These are phyloP conservation scores for Chaetomium cochliodes DNA, from an alignment of 495 filamentous ascomycete genomes.

Conservation along the genomic window DNA sequence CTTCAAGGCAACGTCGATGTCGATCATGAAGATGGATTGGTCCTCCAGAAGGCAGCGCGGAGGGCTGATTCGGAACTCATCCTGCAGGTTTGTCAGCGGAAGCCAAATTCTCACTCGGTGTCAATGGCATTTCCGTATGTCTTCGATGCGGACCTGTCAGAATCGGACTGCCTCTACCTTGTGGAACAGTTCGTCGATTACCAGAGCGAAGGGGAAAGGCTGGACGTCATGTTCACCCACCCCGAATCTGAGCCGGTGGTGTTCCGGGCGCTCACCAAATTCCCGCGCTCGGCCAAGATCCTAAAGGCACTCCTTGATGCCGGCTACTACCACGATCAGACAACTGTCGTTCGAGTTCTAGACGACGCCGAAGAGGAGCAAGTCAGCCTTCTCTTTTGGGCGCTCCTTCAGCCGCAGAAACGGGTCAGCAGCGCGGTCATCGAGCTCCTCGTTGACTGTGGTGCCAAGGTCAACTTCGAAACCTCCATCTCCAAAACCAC, in stretches of 20 bases:
- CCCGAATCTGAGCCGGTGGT: conserved; percentile 40
- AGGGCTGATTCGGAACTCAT: conserved; percentile 43
- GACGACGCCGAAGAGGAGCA: conserved; percentile 44
- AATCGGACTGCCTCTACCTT: conserved; percentile 40
- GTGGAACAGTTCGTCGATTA: conserved; percentile 46
- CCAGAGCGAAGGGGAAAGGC: conserved; percentile 38
- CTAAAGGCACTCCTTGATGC: conserved; percentile 45
- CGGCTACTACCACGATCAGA: conserved; percentile 50
- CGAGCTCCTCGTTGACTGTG: conserved; percentile 42
- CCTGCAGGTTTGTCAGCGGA: conserved; percentile 37
- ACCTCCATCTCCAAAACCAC: conserved; percentile 44
- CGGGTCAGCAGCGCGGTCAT: conserved; percentile 47
- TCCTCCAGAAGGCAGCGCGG: conserved; percentile 43
- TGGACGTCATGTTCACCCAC: conserved; percentile 43
- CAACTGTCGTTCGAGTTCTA: conserved; percentile 35
- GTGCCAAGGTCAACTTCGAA: conserved; percentile 50
- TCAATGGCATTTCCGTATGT: conserved; percentile 46
- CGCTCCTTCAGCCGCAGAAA: conserved; percentile 50
- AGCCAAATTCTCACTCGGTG: conserved; percentile 41
- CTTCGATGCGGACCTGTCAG: conserved; percentile 39
- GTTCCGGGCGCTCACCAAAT: conserved; percentile 43
- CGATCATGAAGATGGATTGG: conserved; percentile 42
- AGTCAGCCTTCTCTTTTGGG: conserved; percentile 48
- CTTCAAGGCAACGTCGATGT: conserved; percentile 41
- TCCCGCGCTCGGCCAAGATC: conserved; percentile 45